Base-by-base conservation (phyloP, 768 basidiomycete species). In the Hypsizygus marmoreus region DNA sequence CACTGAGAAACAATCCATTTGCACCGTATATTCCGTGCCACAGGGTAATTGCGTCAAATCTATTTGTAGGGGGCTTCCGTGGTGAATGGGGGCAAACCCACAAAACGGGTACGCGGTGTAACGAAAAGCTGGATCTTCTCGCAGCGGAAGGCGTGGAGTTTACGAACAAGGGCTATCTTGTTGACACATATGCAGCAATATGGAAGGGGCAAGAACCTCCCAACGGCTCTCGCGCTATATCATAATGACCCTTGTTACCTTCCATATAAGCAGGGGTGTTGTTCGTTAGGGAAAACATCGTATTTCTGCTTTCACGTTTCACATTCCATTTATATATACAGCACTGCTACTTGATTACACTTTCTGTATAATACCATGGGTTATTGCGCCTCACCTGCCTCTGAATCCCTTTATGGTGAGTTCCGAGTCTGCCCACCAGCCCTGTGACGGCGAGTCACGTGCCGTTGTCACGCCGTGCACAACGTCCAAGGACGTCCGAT, bases 1-100 rank as follows among this genome's bases (percentile, higher is more conserved):
- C 84, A 0, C 63, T 88, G 20, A 70, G 80, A 31, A 72, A 69
- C 39, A 87, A 88, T 54, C 84, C 86, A 0, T 88, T 87, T 60
- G 74, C 75, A 4, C 86, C 86, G 0, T 74, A 69, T 47, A 71
- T 88, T 4, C 86, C 86, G 0, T 88, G 86, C 49, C 86, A 88
- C 55, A 78, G 86, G 25, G 74, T 88, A 41, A 76, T 88, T 11
- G 81, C 84, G 0, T 78, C 82, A 0, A 78, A 73, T 50, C 59
- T 74, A 9, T 83, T 72, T 43, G 68, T 86, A 10, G 85, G 84
- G 2, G 86, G 86, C 0, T 86, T 81, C 57, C 68, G 63, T 30
- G 84, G 83, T 13, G 79, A 84, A 60, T 83, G 81, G 79, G 77
- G 74, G 3, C 69, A 64, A 23, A 61, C 67, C n/a, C 57, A 67